Evolutionary conservation across 2,329 filamentous ascomycete species (phyloP).

Genomic region (Ceratocystiopsis brevicomis): DNA sequence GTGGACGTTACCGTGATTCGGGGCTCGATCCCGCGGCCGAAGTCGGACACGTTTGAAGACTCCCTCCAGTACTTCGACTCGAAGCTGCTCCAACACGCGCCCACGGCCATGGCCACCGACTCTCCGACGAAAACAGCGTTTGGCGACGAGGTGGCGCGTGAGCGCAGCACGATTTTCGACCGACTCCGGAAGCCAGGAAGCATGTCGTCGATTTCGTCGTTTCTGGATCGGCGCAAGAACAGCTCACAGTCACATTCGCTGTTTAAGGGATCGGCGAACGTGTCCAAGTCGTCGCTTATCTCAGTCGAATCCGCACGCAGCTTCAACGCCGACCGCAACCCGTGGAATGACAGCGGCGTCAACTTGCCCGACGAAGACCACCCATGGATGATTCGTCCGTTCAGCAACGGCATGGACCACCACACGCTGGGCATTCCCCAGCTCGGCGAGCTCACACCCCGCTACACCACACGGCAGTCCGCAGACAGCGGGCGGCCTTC

Average conservation of each 20-base stretch:
- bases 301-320: constrained; percentile 91
- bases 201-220: constrained; percentile 89
- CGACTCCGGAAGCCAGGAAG: constrained; percentile 85
- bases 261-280: constrained; percentile 82
- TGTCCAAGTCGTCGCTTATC: constrained; percentile 86
- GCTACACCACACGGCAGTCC: constrained; percentile 66
- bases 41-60: constrained; percentile 96
- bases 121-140: constrained; percentile 78
- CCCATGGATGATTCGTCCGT: constrained; percentile 42
- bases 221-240: constrained; percentile 89
- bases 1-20: constrained; percentile 77
- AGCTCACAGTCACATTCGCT: constrained; percentile 66
- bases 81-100: constrained; percentile 85
- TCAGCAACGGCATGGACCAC: constrained; percentile 44
- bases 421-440: constrained; percentile 47
- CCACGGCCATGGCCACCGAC: constrained; percentile 60
- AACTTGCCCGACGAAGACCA: constrained; percentile 81
- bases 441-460: constrained; percentile 65
- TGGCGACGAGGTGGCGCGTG: constrained; percentile 58
- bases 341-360: constrained; percentile 94
- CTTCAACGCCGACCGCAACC: constrained; percentile 77
- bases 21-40: constrained; percentile 90
- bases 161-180: constrained; percentile 73
- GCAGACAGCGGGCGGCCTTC: constrained; percentile 83
- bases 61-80: constrained; percentile 94